Percentiles rank a stretch among this genome's conserved stretches.
Evolutionary conservation across 768 basidiomycete genomes (phyloP).

Genomic region (Nidularia sp.): DNA sequence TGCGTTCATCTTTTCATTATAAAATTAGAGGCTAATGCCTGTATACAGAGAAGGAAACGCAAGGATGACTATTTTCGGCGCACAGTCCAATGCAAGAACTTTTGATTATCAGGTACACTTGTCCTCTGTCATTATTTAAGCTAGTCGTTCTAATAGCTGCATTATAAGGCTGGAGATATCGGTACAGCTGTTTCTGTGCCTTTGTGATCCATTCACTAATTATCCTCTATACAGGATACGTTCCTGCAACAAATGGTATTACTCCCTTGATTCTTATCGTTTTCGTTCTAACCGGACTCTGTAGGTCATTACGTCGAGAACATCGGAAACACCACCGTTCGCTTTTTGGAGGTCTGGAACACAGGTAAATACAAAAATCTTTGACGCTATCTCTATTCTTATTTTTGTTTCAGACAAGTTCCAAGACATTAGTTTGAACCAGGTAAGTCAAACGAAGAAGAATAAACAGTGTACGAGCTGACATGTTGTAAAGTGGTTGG

Average conservation of each 20-base stretch:
- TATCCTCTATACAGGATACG: constrained; percentile 32
- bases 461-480: not conserved
- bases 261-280: not conserved
- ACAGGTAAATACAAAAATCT: constrained; percentile 44
- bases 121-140: not conserved
- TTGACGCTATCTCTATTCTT: constrained; percentile 36
- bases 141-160: not conserved
- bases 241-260: constrained; percentile 53
- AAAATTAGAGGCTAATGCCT: not conserved
- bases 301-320: constrained; percentile 68
- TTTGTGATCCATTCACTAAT: too few species aligned
- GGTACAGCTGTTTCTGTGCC: constrained; percentile 23
- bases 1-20: constrained; percentile 17
- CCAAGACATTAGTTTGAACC: constrained; percentile 38
- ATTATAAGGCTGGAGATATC: constrained; percentile 48
- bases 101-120: constrained; percentile 49
- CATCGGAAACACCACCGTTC: constrained; percentile 53
- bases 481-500: constrained; percentile 47
- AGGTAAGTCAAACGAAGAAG: constrained; percentile 22
- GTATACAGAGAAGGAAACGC: constrained; percentile 41
- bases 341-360: constrained; percentile 59
- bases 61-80: constrained; percentile 56
- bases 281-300: constrained; percentile 19
- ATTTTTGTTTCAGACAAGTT: constrained; percentile 16
- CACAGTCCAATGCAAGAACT: constrained; percentile 47